phyloP scores from a whole-genome alignment of 148 eudicot genomes.

The Arbutus unedo region DNA sequence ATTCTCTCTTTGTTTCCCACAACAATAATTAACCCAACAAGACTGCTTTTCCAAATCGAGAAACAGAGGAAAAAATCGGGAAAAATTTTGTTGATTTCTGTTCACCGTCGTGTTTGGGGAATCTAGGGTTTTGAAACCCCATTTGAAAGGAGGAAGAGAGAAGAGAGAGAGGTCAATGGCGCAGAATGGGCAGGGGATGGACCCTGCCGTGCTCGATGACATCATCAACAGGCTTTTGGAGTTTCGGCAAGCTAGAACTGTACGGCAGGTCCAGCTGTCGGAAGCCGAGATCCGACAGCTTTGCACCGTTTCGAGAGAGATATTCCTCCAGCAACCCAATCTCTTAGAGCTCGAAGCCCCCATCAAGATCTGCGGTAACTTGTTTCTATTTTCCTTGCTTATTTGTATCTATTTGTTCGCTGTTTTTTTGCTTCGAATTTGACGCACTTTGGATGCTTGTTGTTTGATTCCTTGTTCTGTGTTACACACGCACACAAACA shows the following conservation, averaged over 20 bases:
- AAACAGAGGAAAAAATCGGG: neutral
- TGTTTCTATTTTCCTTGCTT: neutral
- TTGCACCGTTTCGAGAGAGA: slow-evolving; percentile 52
- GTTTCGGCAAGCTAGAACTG: slow-evolving; percentile 49
- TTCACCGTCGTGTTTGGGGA: neutral
- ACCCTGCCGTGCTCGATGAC: slow-evolving; percentile 52
- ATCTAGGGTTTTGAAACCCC: slow-evolving; percentile 21
- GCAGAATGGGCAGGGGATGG: slow-evolving; percentile 44
- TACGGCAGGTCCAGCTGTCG: slow-evolving; percentile 66
- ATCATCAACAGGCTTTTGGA: slow-evolving; percentile 60
- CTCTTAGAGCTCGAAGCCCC: slow-evolving; percentile 79
- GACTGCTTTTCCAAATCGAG: neutral
- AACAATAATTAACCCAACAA: neutral
- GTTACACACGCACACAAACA: neutral
- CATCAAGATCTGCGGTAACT: slow-evolving; percentile 73
- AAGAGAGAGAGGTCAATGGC: slow-evolving; percentile 21
- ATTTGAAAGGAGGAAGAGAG: neutral
- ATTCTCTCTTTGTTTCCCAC: neutral
- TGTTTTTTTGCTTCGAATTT: neutral
- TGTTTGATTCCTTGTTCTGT: neutral
- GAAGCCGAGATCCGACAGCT: slow-evolving; percentile 79
- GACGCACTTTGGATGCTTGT: neutral
- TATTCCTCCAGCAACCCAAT: slow-evolving; percentile 61
- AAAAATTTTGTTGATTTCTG: too few species aligned
- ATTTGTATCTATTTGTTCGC: neutral